These are phyloP conservation scores for Colletotrichum truncatum DNA, from an alignment of 2,329 filamentous ascomycete genomes.

Conservation along the genomic window DNA sequence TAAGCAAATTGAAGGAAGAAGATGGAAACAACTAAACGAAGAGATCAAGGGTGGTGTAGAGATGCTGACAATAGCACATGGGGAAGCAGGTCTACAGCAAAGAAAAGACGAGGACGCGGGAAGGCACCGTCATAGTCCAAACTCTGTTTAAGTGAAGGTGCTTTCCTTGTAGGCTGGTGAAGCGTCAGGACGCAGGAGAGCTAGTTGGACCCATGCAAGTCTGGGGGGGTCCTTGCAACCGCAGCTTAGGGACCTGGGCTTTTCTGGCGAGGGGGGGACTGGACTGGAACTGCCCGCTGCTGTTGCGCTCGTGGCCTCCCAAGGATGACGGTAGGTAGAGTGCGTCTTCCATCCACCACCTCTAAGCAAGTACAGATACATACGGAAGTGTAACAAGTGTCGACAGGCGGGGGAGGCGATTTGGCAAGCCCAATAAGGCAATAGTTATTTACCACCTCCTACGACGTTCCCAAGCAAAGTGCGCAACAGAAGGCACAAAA, in stretches of 20 bases:
- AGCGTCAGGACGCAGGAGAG: conserved; percentile 21
- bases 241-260: neutral
- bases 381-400: no score
- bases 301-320: neutral
- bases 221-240: conserved; percentile 7
- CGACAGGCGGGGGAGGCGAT: neutral
- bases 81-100: neutral
- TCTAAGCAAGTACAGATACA: no score
- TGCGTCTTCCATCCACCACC: no score
- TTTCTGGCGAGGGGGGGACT: neutral
- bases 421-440: no score
- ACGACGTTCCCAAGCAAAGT: no score
- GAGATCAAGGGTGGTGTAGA: no score
- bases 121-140: conserved; percentile 31
- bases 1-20: neutral
- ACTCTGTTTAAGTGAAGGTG: conserved; percentile 28
- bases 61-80: neutral
- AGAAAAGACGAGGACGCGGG: neutral
- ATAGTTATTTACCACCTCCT: no score
- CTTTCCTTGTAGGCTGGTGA: neutral
- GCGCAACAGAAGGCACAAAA: neutral
- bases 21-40: no score
- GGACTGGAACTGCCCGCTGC: neutral
- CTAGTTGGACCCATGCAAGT: conserved; percentile 20
- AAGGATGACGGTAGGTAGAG: conserved; percentile 1